These are phyloP conservation scores for Citrus cavaleriei DNA, from an alignment of 345 rosid genomes.

Conservation along the genomic window DNA sequence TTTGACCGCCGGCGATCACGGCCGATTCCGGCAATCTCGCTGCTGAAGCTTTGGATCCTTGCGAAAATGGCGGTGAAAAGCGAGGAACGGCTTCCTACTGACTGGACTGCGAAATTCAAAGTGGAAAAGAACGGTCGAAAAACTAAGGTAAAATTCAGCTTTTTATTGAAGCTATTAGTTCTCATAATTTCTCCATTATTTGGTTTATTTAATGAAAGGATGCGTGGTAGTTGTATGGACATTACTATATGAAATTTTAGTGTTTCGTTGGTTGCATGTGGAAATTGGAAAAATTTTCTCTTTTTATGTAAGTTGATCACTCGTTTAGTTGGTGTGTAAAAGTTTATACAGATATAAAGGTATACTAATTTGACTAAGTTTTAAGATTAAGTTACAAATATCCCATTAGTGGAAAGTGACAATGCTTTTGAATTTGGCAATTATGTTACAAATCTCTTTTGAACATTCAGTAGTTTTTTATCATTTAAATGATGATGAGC, in stretches of 20 bases:
- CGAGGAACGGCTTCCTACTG: slow-evolving; percentile 49
- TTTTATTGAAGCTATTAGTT: background rate
- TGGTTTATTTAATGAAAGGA: background rate
- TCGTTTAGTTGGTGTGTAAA: background rate
- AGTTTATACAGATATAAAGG: background rate
- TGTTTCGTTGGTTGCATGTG: background rate
- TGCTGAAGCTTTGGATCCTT: background rate
- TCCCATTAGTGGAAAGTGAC: background rate
- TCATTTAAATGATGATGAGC: background rate
- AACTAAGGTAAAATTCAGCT: slow-evolving; percentile 30
- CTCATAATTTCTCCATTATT: background rate
- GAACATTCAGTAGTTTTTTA: background rate
- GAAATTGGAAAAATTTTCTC: too few relatives aligned
- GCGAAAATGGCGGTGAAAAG: slow-evolving; percentile 18
- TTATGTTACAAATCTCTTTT: too few relatives aligned
- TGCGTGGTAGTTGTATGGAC: background rate
- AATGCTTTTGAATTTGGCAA: background rate
- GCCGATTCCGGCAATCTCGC: background rate
- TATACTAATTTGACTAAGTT: background rate
- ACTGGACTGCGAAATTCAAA: slow-evolving; percentile 42
- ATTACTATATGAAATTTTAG: background rate
- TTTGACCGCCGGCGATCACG: background rate
- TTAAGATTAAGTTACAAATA: background rate
- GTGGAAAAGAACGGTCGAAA: slow-evolving; percentile 43
- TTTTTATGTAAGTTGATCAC: background rate